Evolutionary conservation across 352 stramenopile species (phyloP).

Genomic region (Globisporangium acanthophoron): DNA sequence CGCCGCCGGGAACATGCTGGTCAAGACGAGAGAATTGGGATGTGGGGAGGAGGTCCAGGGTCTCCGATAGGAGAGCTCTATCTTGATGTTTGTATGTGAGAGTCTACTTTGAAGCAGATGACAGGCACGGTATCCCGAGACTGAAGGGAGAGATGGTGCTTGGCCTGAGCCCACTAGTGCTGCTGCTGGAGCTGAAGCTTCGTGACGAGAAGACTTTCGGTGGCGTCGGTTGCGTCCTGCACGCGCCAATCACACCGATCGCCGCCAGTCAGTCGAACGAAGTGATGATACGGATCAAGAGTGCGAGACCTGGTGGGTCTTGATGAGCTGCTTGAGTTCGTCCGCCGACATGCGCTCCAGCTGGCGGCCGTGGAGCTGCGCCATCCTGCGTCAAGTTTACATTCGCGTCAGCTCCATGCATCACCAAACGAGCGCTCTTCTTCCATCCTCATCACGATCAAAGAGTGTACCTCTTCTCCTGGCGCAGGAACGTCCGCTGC

Average conservation of each 20-base stretch:
- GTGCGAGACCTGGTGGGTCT: conserved; percentile 39
- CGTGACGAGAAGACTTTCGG: conserved; percentile 45
- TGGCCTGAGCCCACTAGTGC: not conserved
- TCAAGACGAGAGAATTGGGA: no score
- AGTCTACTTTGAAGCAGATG: conserved; percentile 27
- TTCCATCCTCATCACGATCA: not conserved
- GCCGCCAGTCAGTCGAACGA: not conserved
- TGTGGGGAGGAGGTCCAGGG: no score
- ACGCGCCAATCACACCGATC: not conserved
- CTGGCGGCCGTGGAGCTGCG: conserved; percentile 32
- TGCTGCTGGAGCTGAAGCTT: conserved; percentile 33
- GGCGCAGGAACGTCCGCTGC: conserved; percentile 9
- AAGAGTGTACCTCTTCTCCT: conserved; percentile 14
- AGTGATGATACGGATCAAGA: conserved; percentile 1
- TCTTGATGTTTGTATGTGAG: no score
- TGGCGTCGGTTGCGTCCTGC: conserved; percentile 44
- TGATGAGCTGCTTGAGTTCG: conserved; percentile 49
- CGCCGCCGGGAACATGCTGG: no score
- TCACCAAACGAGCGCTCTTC: not conserved
- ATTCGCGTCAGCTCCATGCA: not conserved
- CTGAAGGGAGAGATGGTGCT: no score
- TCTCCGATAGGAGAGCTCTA: no score
- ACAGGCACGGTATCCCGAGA: conserved; percentile 10
- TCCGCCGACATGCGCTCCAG: conserved; percentile 31
- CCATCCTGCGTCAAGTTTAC: conserved; percentile 18